A percentile compares a stretch with the other conserved stretches of the same genome.
These are phyloP conservation scores for Cladosporium sphaerospermum DNA, from an alignment of 2,329 filamentous ascomycete genomes.

Conservation along the genomic window DNA sequence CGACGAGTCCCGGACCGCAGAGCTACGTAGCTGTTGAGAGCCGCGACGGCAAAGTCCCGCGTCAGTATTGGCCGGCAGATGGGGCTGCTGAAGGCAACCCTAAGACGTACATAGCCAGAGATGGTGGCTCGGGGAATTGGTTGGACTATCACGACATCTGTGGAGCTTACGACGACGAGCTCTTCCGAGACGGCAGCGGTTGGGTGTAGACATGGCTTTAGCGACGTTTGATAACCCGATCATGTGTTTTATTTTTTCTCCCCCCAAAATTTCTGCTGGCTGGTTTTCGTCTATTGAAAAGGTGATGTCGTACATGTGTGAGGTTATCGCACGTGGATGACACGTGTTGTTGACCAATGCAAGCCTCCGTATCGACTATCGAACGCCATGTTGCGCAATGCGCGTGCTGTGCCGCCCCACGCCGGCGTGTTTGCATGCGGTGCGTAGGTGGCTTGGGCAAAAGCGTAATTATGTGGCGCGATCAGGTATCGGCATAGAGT, in stretches of 20 bases:
- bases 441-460: no score
- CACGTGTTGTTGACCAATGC: no score
- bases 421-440: no score
- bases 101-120: conserved; percentile 10
- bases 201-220: neutral
- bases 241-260: neutral
- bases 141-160: conserved; percentile 41
- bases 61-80: neutral
- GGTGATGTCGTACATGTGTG: no score
- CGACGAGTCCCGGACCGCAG: conserved; percentile 14
- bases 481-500: no score
- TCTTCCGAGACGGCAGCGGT: conserved; percentile 40
- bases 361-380: no score
- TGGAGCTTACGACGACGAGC: conserved; percentile 35
- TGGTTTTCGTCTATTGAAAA: no score
- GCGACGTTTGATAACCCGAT: neutral
- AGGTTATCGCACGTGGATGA: no score
- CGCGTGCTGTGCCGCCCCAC: no score
- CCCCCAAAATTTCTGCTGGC: no score
- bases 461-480: no score
- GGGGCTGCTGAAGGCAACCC: neutral
- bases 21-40: neutral
- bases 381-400: no score
- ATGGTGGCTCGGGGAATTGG: conserved; percentile 36
- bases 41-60: conserved; percentile 23